Base-by-base conservation (phyloP, 1,284 basidiomycete genomes). In the Polyporus tsugae region DNA sequence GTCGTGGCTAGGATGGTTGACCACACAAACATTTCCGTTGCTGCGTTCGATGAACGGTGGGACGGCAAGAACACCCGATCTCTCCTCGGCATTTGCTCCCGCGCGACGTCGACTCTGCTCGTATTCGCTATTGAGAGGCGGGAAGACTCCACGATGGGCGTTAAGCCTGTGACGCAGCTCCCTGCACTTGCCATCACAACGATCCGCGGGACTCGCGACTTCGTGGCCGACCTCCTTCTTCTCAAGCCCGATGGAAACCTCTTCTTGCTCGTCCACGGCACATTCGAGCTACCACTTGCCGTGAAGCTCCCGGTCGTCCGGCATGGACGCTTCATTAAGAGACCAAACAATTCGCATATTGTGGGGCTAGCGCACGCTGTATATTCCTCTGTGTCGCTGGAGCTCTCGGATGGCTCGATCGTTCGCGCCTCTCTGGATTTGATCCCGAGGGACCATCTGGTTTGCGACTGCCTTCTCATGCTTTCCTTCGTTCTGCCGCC, bases 191-290 rank as follows among this genome's bases (percentile, higher is more conserved):
- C 90, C 0, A 84, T 88, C 0, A 81, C 85, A 0, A 81, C 93
- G 0, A 79, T 95, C 49, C 82, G 86, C 15, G 86, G 87, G 1
- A 93, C 91, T 1, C 86, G 94, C 25, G 80, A 80, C 11, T 80
- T 82, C 15, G 82, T 94, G 17, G 85, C 84, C 77, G 95, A 96
- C 78, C 82, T 94, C 6, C 78, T 96, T 7, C 78, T 92, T 19
- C 77, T 94, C 41, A 87, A 85, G 64, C 83, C 86, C 0, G 83
- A 87, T 62, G 83, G 87, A 5, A 77, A 76, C 6, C 76, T 93
- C 13, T 78, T 81, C 0, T 74, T 95, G 6, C 76, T 92, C 33
- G 91, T 89, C 0, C 90, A 91, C 70, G 91, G 89, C 0, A 77
- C 85, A 13, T 79, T 81, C 53, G 84, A 87, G 68, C 75, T 93